Conservation (phyloP, 495 filamentous ascomycete genomes). For the Podospora pseudopauciseta region DNA sequence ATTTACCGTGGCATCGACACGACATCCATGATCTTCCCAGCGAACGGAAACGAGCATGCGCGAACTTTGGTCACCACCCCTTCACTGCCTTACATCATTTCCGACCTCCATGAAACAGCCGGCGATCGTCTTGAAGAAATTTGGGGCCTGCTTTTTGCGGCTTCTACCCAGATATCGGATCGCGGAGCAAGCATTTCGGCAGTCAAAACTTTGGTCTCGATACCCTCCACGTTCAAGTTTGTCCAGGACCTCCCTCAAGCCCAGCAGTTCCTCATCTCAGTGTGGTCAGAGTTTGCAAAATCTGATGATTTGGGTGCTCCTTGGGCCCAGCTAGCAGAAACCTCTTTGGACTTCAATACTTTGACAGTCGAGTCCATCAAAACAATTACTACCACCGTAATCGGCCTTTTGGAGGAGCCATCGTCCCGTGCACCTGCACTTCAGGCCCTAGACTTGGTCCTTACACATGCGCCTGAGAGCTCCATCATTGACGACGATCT, state of each 20-base stretch:
- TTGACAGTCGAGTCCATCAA: constrained; percentile 28
- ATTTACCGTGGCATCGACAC: constrained; percentile 22
- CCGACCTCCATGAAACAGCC: constrained; percentile 32
- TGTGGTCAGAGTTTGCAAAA: constrained; percentile 33
- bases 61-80: constrained; percentile 33
- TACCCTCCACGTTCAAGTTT: constrained; percentile 26
- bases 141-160: constrained; percentile 35
- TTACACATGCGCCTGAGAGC: constrained; percentile 33
- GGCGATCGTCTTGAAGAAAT: constrained; percentile 30
- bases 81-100: constrained; percentile 35
- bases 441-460: constrained; percentile 39
- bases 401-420: constrained; percentile 21
- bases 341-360: constrained; percentile 33
- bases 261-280: constrained; percentile 39
- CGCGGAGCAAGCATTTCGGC: constrained; percentile 22
- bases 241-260: constrained; percentile 30
- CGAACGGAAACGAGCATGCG: constrained; percentile 19
- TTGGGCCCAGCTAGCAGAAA: constrained; percentile 41
- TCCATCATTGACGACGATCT: constrained; percentile 31
- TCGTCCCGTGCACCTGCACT: constrained; percentile 25
- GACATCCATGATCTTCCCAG: constrained; percentile 22
- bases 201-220: constrained; percentile 39
- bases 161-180: constrained; percentile 29
- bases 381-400: constrained; percentile 30
- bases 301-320: constrained; percentile 14